Conservation (phyloP, 2,329 filamentous ascomycete species). For the Macrophomina pseudophaseolina region DNA sequence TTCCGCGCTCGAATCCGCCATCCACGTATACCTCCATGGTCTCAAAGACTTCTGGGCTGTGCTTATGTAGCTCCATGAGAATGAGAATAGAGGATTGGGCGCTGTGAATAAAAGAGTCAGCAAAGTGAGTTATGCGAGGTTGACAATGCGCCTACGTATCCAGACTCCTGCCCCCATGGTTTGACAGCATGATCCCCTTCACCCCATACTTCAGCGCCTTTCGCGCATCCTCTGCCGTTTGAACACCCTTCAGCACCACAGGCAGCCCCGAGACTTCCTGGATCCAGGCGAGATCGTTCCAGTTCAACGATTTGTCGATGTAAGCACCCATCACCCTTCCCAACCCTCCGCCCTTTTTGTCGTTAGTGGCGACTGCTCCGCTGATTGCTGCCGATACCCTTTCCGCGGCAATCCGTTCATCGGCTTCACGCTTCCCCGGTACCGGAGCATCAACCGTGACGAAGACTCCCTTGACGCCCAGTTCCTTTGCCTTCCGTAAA, state of each 20-base stretch:
- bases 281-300: slow-evolving; percentile 54
- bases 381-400: slow-evolving; percentile 56
- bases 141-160: slow-evolving; percentile 23
- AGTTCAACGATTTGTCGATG: slow-evolving; percentile 61
- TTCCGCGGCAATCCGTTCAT: slow-evolving; percentile 49
- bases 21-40: slow-evolving; percentile 68
- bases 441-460: slow-evolving; percentile 45
- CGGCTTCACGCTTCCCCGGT: slow-evolving; percentile 42
- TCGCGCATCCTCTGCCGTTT: slow-evolving; percentile 52
- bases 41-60: slow-evolving; percentile 65
- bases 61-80: slow-evolving; percentile 66
- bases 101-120: background rate
- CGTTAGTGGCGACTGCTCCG: slow-evolving; percentile 56
- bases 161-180: slow-evolving; percentile 56
- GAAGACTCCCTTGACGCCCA: slow-evolving; percentile 43
- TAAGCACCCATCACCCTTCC: slow-evolving; percentile 62
- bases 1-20: slow-evolving; percentile 68
- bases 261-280: slow-evolving; percentile 46
- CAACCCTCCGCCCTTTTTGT: slow-evolving; percentile 60
- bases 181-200: slow-evolving; percentile 56
- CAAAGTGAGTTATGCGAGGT: background rate
- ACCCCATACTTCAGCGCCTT: slow-evolving; percentile 51
- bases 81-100: slow-evolving; percentile 62
- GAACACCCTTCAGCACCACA: slow-evolving; percentile 54
- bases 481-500: slow-evolving; percentile 38